Evolutionary conservation across 148 eudicot genomes (phyloP).

Genomic region (Amaranthus cruentus): DNA sequence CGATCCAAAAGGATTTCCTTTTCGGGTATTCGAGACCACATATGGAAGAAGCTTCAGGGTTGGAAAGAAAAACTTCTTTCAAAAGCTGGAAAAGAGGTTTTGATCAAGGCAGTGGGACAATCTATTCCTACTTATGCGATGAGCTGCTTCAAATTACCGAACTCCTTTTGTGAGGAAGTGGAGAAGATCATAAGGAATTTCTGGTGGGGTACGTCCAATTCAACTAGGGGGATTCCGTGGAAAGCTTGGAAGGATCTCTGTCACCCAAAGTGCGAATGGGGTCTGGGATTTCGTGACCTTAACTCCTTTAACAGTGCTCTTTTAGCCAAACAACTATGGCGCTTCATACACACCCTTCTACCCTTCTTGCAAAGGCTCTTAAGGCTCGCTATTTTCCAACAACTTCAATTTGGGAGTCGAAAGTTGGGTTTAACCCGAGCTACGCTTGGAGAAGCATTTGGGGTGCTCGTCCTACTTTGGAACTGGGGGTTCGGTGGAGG

Average conservation of each 20-base stretch:
- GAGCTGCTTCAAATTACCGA: not conserved
- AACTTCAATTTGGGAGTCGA: not conserved
- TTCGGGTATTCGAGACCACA: no score
- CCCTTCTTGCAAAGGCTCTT: not conserved
- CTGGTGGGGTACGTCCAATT: no score
- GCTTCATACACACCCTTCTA: not conserved
- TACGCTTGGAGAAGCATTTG: not conserved
- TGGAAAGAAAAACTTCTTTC: not conserved
- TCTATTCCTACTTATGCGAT: not conserved
- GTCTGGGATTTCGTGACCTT: not conserved
- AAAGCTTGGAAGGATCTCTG: not conserved
- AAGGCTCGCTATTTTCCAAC: not conserved
- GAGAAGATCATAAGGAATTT: not conserved
- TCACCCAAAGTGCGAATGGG: not conserved
- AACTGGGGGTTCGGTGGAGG: not conserved
- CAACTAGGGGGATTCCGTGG: no score
- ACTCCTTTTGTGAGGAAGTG: not conserved
- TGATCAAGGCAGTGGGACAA: not conserved
- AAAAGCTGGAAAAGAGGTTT: not conserved
- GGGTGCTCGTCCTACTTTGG: not conserved
- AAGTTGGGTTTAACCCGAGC: not conserved
- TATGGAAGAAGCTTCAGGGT: no score
- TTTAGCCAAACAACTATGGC: not conserved
- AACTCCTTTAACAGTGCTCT: not conserved
- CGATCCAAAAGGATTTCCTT: no score